Evolutionary conservation across 208 protist species (phyloP), one percentile per base, ranked within the genome.

Genomic region (Wallacemonas sp.): DNA sequence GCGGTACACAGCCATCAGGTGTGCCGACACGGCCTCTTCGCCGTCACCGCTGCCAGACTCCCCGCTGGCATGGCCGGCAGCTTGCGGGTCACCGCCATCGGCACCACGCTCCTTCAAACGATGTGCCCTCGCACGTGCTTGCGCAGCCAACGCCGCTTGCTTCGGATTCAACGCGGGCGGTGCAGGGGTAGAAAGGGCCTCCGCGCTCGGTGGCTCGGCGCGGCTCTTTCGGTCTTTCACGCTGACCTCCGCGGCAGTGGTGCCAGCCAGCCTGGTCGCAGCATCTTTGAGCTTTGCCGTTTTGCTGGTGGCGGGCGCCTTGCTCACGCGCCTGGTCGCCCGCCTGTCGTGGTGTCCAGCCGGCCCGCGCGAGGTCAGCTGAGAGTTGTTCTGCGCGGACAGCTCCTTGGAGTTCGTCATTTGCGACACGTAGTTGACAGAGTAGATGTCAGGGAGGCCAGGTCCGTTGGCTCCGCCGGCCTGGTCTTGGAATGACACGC

Each of bases 1-100:
- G 19, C 75, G 70, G 78, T 83, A 85, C 24, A 75, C 45, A 0
- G 67, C 75, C 12, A 79, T 36, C n/a, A 81, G 56, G 27, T 72
- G 56, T 3, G 68, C 34, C 34, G 62, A 62, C 30, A 78, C 70
- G 0, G 70, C 28, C 0, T 74, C n/a, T n/a, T n/a, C n/a, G n/a
- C n/a, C n/a, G n/a, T n/a, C n/a, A n/a, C n/a, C n/a, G n/a, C n/a
- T n/a, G n/a, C n/a, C n/a, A n/a, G n/a, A n/a, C n/a, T n/a, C n/a
- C n/a, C n/a, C n/a, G n/a, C n/a, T n/a, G n/a, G n/a, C n/a, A n/a
- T n/a, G n/a, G n/a, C n/a, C n/a, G n/a, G n/a, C n/a, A n/a, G n/a
- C n/a, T n/a, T n/a, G n/a, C n/a, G n/a, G n/a, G n/a, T n/a, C n/a
- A n/a, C n/a, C n/a, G n/a, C n/a, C n/a, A 51, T 9, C 64, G 49